Conservation (phyloP, 495 filamentous ascomycete genomes). For the Echria macrotheca region DNA sequence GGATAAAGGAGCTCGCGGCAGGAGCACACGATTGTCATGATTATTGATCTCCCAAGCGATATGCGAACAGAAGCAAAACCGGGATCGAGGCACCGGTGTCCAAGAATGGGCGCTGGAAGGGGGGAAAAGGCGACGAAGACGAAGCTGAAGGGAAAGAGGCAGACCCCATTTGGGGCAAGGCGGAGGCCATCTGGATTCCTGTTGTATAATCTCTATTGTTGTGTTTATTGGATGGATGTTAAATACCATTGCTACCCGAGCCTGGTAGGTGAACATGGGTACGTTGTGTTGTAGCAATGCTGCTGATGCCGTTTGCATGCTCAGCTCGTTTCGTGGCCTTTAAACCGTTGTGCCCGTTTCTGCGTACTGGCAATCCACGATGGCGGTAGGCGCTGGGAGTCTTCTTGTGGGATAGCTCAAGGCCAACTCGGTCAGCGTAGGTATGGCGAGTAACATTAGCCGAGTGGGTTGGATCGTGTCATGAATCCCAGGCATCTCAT, state of each 20-base stretch:
- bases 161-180: constrained; percentile 9
- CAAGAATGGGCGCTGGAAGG: neutral
- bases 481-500: too few relatives aligned
- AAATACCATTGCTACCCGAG: constrained; percentile 13
- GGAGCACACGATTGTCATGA: constrained; percentile 1
- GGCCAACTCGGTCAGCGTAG: too few relatives aligned
- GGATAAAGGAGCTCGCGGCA: neutral
- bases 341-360: neutral
- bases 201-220: constrained; percentile 29
- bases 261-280: constrained; percentile 21
- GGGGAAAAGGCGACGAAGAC: neutral
- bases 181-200: constrained; percentile 14
- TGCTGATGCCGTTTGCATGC: neutral
- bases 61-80: too few relatives aligned
- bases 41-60: neutral
- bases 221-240: constrained; percentile 17
- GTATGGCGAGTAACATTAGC: too few relatives aligned
- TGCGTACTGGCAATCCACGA: too few relatives aligned
- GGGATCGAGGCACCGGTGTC: too few relatives aligned
- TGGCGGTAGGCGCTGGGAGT: too few relatives aligned
- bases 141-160: neutral
- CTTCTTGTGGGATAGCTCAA: too few relatives aligned
- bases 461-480: too few relatives aligned
- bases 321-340: neutral
- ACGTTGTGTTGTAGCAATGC: too few relatives aligned